These are phyloP conservation scores for Acanthamoeba divionensis DNA, from an alignment of 208 protist genomes.

Conservation along the genomic window DNA sequence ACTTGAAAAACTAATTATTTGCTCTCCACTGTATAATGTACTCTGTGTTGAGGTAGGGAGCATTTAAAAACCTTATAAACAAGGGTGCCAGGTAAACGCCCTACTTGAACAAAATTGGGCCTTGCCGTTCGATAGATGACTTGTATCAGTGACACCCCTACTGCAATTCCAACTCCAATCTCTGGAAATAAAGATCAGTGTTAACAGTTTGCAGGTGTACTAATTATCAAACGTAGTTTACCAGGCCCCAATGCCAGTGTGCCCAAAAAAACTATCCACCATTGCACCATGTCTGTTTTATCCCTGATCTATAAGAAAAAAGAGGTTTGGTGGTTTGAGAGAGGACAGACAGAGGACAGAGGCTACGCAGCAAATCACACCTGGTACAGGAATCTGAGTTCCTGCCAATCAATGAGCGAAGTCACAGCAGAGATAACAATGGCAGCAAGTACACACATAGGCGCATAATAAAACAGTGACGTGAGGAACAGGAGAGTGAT, in stretches of 20 bases:
- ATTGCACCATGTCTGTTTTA: background rate
- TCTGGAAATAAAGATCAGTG: background rate
- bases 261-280: background rate
- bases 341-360: too few species aligned
- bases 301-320: slow-evolving; percentile 21
- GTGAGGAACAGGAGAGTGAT: slow-evolving; percentile 20
- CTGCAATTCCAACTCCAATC: background rate
- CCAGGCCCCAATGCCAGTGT: background rate
- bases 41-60: too few species aligned
- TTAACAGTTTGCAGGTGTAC: background rate
- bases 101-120: background rate
- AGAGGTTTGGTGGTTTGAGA: too few species aligned
- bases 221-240: too few species aligned
- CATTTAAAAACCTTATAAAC: slow-evolving; percentile 26
- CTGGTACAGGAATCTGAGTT: background rate
- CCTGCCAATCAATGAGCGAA: background rate
- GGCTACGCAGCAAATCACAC: too few species aligned
- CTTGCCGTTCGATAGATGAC: slow-evolving; percentile 14
- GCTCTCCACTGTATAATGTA: too few species aligned
- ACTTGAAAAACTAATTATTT: background rate
- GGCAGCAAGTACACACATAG: background rate
- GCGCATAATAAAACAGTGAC: background rate
- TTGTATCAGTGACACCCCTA: background rate
- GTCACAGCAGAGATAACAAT: background rate
- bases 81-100: background rate